phyloP scores from a whole-genome alignment of 2,329 filamentous ascomycete genomes.

The Aspergillus piperis region DNA sequence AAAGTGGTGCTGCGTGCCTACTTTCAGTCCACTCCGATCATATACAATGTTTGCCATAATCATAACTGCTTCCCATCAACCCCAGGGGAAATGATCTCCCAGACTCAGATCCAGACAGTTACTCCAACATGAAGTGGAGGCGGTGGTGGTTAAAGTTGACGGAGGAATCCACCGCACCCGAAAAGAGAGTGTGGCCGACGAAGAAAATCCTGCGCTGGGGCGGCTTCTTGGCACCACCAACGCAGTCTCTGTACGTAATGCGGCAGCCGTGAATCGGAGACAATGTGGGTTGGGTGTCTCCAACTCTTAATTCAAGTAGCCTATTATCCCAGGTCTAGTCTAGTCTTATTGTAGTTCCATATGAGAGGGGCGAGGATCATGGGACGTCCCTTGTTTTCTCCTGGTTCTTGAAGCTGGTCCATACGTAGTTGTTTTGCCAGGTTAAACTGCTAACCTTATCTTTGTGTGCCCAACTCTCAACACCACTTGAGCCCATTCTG shows the following conservation, averaged over 20 bases:
- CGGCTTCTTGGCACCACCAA: background rate
- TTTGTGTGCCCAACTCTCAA: background rate
- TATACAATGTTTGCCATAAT: too few species aligned
- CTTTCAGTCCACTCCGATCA: too few species aligned
- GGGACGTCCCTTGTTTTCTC: background rate
- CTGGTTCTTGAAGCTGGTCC: background rate
- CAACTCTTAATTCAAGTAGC: background rate
- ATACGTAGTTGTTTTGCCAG: too few species aligned
- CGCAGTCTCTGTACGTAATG: conserved; percentile 4
- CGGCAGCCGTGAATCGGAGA: conserved; percentile 7
- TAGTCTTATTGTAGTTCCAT: background rate
- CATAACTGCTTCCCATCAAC: background rate
- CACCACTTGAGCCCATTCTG: background rate
- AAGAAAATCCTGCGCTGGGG: background rate
- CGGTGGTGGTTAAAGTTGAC: background rate
- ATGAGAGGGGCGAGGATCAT: background rate
- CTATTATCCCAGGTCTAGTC: background rate
- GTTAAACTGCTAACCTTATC: background rate
- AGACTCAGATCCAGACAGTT: background rate
- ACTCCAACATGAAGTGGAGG: conserved; percentile 1
- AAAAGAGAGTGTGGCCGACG: background rate
- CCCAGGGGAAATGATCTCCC: too few species aligned
- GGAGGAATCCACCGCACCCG: conserved; percentile 1
- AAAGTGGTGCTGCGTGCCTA: too few species aligned
- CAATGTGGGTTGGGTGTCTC: background rate